Evolutionary conservation across 352 stramenopile species (phyloP), one percentile per base, ranked within the genome.

Genomic region (Pythium biforme): DNA sequence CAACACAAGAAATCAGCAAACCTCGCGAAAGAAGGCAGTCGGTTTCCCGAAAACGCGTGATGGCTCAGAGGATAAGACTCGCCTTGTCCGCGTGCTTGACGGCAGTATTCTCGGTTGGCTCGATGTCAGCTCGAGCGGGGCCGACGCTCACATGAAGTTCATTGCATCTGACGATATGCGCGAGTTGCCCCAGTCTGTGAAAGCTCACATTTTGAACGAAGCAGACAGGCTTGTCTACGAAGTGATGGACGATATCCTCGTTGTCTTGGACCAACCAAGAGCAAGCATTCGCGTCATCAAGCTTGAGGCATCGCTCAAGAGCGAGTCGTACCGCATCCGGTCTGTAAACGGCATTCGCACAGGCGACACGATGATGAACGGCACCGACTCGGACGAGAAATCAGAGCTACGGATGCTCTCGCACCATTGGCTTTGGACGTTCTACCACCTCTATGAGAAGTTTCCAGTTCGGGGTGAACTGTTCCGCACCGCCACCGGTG

Each of bases 261-360:
- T 45, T 19, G 33, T 64, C 27, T 58, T 41, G 57, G 51, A 51
- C 41, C 79, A 7, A 47, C 60, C 2, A 56, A 74, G 0, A 48
- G 63, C 46, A 54, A 69, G 17, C 34, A 75, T 51, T 2, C 49
- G 29, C 23, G 23, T 27, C 11, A 45, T 64, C 33, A 40, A 52
- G 15, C n/a, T 64, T 2, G 41, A 56, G 3, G 76, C 79, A 17
- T 83, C 76, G 12, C 53, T 72, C 2, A 59, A 59, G 25, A 89
- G 77, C 27, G 77, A 89, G 25, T 83, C 76, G 3, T 86, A 78
- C 29, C 71, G 74, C 3, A 87, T 89, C 19, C 64, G 70, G 29
- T 76, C 81, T 40, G 72, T 66, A 4, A 23, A 79, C 61, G 9
- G 43, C 26, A 19, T 53, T 31, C 17, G 49, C 59, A 3, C 25